phyloP scores from a whole-genome alignment of 306 rosid genomes.

The Prunus mume region DNA sequence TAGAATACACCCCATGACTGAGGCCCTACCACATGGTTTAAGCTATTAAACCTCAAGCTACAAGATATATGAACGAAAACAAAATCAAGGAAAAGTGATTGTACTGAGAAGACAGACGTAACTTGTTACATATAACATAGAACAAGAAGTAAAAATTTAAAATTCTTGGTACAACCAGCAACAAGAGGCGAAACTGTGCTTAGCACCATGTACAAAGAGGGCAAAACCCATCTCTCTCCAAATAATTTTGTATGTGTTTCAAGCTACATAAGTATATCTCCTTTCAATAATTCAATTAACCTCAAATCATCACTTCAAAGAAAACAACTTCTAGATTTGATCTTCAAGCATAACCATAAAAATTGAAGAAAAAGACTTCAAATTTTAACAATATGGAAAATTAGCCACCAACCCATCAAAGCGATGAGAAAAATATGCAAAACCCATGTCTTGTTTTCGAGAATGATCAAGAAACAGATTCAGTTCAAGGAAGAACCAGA shows the following conservation, averaged over 20 bases:
- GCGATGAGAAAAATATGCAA: neutral
- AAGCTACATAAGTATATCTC: neutral
- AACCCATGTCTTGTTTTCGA: neutral
- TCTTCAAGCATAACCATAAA: neutral
- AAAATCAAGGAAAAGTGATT: too few species aligned
- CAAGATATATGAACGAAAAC: neutral
- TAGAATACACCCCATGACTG: too few species aligned
- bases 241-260: neutral
- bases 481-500: neutral
- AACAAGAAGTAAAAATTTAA: neutral
- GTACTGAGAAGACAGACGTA: neutral
- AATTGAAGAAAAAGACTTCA: neutral
- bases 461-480: neutral
- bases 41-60: neutral
- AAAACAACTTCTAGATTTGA: neutral
- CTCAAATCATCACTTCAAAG: neutral
- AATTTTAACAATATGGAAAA: neutral
- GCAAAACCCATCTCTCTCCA: neutral
- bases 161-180: neutral
- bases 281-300: neutral
- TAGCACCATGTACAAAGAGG: neutral
- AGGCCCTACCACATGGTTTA: neutral
- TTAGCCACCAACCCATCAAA: neutral
- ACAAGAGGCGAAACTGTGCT: neutral
- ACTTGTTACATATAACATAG: neutral